Conservation (phyloP, 371 early-diverging fungal species). For the Mortierella sp. region DNA sequence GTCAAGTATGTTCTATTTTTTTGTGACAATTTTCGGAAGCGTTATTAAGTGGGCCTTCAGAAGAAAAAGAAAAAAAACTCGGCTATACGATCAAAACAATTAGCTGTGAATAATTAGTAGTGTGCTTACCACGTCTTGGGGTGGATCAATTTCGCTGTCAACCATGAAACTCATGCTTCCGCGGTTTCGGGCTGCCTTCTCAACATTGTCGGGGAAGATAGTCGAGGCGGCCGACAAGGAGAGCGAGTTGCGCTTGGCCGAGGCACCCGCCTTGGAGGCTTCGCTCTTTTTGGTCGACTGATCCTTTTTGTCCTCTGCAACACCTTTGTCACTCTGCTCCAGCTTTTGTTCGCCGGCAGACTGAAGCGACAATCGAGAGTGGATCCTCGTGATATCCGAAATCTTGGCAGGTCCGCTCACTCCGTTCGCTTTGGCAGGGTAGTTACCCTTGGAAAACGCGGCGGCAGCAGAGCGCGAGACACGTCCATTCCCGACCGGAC, state of each 20-base stretch:
- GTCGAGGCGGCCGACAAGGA: conserved; percentile 22
- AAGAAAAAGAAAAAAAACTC: not conserved
- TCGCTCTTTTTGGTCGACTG: not conserved
- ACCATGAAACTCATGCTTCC: conserved; percentile 58
- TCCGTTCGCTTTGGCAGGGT: conserved; percentile 36
- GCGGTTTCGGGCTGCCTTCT: conserved; percentile 44
- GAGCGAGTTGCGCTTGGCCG: conserved; percentile 36
- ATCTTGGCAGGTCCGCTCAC: conserved; percentile 18
- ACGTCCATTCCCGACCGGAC: conserved; percentile 4
- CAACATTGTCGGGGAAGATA: conserved; percentile 41
- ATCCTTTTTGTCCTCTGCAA: not conserved
- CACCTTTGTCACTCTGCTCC: not conserved
- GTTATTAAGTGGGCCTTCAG: not conserved
- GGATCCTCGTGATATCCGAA: conserved; percentile 35
- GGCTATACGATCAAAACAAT: no score
- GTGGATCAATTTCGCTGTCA: conserved; percentile 44
- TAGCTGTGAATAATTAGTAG: not conserved
- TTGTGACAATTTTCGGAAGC: not conserved
- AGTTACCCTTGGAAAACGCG: conserved; percentile 24
- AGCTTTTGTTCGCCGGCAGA: conserved; percentile 26
- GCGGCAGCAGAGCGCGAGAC: conserved; percentile 11
- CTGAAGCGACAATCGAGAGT: conserved; percentile 34
- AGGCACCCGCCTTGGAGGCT: not conserved
- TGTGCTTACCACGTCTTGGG: not conserved
- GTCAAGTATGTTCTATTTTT: not conserved